Evolutionary conservation across 1,284 basidiomycete species (phyloP), one percentile per base, ranked within the genome.

Genomic region (Moesziomyces sp.): DNA sequence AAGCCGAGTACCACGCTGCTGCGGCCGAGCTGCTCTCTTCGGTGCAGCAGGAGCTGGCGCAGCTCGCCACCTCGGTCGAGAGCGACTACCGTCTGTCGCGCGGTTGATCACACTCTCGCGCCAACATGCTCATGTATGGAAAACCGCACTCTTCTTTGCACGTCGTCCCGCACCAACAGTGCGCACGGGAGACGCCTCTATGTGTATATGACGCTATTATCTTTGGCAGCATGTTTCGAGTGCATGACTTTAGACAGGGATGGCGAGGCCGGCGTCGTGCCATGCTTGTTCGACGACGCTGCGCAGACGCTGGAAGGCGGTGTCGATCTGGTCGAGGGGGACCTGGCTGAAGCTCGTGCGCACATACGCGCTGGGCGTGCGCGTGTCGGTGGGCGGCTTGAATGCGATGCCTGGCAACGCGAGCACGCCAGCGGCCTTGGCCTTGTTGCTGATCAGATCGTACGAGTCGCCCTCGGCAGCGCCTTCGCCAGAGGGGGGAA

Each of bases 11-110:
- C 88, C 91, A 92, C 85, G 90, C 91, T 40, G 87, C 90, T 40
- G 92, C 93, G 9, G 93, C 93, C 10, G 94, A 97, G 28, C 49
- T 66, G 47, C 63, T 77, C 43, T 70, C 59, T 53, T 82, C 88
- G 52, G 89, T 92, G 44, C 93, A 96, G 84, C 91, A 91, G 55
- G 92, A 96, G 84, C 91, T 97, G 58, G 93, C 96, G 76, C 93
- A 95, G 80, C 88, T 95, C 64, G 91, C 90, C 56, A 91, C 93
- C 18, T 92, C 91, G 24, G 93, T 93, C 1, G 94, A 96, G 87
- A 91, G 91, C 64, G 93, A 94, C 84, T 97, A 94, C 87, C 91
- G 94, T 48, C 63, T 66, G 23, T 77, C 77, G 56, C 77, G 77
- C 19, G 71, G 66, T 21, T 79, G 45, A 53, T 33, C 1, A 13